Evolutionary conservation across 805 yeast genomes (phyloP).

Genomic region (Priceomyces haplophilus): DNA sequence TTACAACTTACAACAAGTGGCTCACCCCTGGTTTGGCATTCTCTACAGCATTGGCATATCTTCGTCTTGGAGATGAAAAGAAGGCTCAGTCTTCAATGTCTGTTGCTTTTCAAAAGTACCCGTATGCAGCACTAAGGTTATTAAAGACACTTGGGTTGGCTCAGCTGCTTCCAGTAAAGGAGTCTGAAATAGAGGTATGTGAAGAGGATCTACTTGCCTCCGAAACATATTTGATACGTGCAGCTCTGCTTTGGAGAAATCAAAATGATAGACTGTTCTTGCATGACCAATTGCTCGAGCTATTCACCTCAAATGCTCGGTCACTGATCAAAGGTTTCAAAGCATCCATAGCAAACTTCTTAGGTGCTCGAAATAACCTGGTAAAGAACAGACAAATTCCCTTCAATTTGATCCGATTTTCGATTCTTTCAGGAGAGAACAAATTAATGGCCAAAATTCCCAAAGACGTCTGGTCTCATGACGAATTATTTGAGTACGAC

Average conservation of each 20-base stretch:
- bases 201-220: conserved; percentile 41
- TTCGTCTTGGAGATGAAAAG: conserved; percentile 37
- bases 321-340: conserved; percentile 6
- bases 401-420: conserved; percentile 60
- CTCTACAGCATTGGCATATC: conserved; percentile 62
- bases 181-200: conserved; percentile 19
- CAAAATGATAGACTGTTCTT: conserved; percentile 46
- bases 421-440: conserved; percentile 67
- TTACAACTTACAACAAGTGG: conserved; percentile 61
- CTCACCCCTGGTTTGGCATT: conserved; percentile 68
- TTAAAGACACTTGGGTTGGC: conserved; percentile 46
- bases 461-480: conserved; percentile 52
- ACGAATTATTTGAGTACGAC: conserved; percentile 68
- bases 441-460: conserved; percentile 72
- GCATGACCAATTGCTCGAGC: conserved; percentile 35
- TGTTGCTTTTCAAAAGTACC: conserved; percentile 53
- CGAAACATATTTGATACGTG: conserved; percentile 59
- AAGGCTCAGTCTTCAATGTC: conserved; percentile 49
- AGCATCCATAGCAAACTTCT: conserved; percentile 14
- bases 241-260: conserved; percentile 54
- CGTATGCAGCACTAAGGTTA: conserved; percentile 53
- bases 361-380: conserved; percentile 3
- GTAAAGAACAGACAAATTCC: conserved; percentile 42
- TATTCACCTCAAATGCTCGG: conserved; percentile 10
- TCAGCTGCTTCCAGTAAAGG: conserved; percentile 15